phyloP scores from a whole-genome alignment of 495 filamentous ascomycete genomes.

The Hypoxylon rickii region DNA sequence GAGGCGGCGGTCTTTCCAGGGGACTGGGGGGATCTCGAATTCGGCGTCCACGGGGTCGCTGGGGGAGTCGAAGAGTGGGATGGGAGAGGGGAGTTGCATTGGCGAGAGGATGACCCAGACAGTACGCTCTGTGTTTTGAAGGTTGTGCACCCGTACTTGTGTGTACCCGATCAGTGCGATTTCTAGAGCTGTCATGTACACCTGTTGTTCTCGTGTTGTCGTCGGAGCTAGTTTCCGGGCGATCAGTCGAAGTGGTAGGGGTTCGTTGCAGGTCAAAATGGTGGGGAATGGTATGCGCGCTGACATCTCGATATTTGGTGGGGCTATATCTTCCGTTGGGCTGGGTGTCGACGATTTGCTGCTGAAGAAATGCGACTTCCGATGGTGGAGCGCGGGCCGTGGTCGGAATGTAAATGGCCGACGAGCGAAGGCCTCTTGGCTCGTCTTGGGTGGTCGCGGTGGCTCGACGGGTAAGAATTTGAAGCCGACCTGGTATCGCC shows the following conservation, averaged over 20 bases:
- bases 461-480: conserved; percentile 94
- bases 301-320: conserved; percentile 66
- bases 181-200: conserved; percentile 79
- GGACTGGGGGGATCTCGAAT: conserved; percentile 61
- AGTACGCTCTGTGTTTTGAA: conserved; percentile 64
- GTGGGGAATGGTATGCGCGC: conserved; percentile 84
- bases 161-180: conserved; percentile 82
- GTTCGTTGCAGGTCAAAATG: conserved; percentile 85
- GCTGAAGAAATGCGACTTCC: conserved; percentile 56
- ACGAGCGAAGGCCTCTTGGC: conserved; percentile 81
- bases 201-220: conserved; percentile 51
- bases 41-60: conserved; percentile 67
- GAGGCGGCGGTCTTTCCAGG: conserved; percentile 72
- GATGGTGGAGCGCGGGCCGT: conserved; percentile 35
- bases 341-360: conserved; percentile 18
- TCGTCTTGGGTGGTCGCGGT: conserved; percentile 66
- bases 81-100: conserved; percentile 60
- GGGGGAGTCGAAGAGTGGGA: conserved; percentile 60
- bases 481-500: conserved; percentile 63
- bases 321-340: conserved; percentile 13
- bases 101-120: conserved; percentile 72
- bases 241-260: conserved; percentile 79
- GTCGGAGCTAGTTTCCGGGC: conserved; percentile 72
- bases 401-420: conserved; percentile 75
- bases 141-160: conserved; percentile 72